A percentile compares a stretch with the other conserved stretches of the same genome.
phyloP scores from a whole-genome alignment of 441 rosid species.

The Metrosideros polymorpha region DNA sequence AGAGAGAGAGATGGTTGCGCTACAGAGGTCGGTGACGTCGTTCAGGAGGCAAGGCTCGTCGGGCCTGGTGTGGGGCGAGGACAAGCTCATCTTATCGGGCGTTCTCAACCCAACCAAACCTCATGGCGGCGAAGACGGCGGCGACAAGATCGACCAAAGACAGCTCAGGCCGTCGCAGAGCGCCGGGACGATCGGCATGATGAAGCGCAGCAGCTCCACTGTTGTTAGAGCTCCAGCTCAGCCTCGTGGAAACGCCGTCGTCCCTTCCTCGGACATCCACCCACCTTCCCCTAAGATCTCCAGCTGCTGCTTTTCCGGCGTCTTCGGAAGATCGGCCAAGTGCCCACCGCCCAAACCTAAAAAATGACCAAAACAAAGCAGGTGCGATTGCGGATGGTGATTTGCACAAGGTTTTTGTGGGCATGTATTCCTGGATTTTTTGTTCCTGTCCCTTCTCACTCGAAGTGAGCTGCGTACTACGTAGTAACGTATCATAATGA shows the following conservation, averaged over 20 bases:
- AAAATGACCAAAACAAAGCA: background rate
- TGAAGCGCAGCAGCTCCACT: constrained; percentile 20
- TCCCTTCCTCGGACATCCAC: constrained; percentile 17
- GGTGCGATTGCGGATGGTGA: background rate
- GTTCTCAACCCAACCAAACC: background rate
- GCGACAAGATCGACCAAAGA: background rate
- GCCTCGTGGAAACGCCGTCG: background rate
- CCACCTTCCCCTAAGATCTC: constrained; percentile 47
- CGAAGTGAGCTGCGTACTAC: background rate
- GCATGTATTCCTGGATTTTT: background rate
- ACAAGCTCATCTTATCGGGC: background rate
- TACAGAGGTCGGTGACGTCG: constrained; percentile 3
- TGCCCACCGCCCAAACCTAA: background rate
- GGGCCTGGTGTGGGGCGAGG: constrained; percentile 12
- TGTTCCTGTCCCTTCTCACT: background rate
- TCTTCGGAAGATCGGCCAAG: constrained; percentile 15
- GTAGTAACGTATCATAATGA: background rate
- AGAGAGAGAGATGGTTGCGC: background rate
- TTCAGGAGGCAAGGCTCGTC: constrained; percentile 11
- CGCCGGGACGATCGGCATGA: background rate
- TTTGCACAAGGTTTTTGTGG: background rate
- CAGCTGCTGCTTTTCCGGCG: constrained; percentile 34
- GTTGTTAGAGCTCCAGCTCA: constrained; percentile 17
- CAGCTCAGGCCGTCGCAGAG: background rate
- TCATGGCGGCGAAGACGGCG: background rate